A percentile compares a stretch with the other conserved stretches of the same genome.
Conservation (phyloP, 2,329 filamentous ascomycete genomes). For the Acrodontium crateriforme region DNA sequence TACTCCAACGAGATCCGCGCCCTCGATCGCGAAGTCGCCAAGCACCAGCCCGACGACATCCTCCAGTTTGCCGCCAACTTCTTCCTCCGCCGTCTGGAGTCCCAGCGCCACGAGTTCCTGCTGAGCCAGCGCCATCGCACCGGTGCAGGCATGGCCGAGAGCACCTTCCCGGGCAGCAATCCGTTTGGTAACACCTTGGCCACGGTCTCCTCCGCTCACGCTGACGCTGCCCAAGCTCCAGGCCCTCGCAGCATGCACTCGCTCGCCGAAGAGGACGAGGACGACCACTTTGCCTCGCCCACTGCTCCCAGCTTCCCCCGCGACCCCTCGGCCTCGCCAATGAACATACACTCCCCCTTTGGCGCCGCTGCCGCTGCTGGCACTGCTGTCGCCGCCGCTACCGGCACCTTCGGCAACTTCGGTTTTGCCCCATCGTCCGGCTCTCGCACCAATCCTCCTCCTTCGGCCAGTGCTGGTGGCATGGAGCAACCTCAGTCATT, state of each 20-base stretch:
- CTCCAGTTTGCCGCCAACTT: conserved; percentile 59
- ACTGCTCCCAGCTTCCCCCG: conserved; percentile 39
- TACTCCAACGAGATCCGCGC: conserved; percentile 50
- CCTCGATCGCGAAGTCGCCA: conserved; percentile 47
- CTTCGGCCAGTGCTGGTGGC: conserved; percentile 29
- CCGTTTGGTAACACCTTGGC: conserved; percentile 50
- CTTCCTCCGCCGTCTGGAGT: conserved; percentile 51
- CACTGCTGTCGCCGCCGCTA: conserved; percentile 8
- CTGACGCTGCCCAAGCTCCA: conserved; percentile 24
- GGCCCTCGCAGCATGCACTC: conserved; percentile 40
- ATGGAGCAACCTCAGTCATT: conserved; percentile 52
- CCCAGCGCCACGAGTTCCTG: conserved; percentile 46
- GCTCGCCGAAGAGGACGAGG: conserved; percentile 71
- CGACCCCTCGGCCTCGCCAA: conserved; percentile 26
- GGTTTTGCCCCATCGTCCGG: conserved; percentile 12
- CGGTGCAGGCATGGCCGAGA: conserved; percentile 51
- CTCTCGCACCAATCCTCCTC: conserved; percentile 22
- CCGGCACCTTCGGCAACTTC: conserved; percentile 22
- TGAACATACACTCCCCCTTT: conserved; percentile 40
- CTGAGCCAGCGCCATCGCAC: conserved; percentile 35
- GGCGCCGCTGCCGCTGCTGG: conserved; percentile 10
- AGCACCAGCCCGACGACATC: conserved; percentile 47
- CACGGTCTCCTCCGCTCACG: conserved; percentile 5
- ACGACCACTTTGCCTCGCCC: conserved; percentile 61
- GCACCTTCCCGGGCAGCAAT: conserved; percentile 64